Conservation (phyloP, 2,329 filamentous ascomycete genomes). For the Botrytis deweyae region DNA sequence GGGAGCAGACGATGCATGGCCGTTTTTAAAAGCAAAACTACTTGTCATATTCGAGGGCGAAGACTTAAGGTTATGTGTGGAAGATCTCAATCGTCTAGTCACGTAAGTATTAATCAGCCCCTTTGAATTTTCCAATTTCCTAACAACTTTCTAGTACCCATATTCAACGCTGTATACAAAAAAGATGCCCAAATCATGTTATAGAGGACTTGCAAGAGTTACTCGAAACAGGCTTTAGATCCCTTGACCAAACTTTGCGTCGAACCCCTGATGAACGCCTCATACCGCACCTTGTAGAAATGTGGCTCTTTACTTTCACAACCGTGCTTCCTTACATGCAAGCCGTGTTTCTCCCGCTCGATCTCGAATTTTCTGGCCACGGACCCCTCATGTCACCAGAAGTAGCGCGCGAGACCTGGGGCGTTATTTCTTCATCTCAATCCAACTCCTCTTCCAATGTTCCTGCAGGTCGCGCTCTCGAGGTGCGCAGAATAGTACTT, state of each 20-base stretch:
- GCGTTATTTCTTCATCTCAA: constrained; percentile 56
- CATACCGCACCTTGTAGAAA: constrained; percentile 86
- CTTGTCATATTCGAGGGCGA: constrained; percentile 80
- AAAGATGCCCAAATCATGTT: constrained; percentile 66
- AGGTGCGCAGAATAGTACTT: constrained; percentile 85
- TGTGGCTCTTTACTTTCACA: constrained; percentile 93
- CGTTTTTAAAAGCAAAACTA: constrained; percentile 72
- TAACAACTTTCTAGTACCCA: constrained; percentile 53
- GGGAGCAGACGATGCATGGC: constrained; percentile 78
- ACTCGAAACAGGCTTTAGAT: constrained; percentile 77
- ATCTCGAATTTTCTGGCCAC: constrained; percentile 86
- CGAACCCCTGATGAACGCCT: constrained; percentile 80
- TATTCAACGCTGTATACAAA: constrained; percentile 74
- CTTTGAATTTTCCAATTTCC: background rate
- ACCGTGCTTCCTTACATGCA: constrained; percentile 90
- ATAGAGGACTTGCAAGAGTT: constrained; percentile 76
- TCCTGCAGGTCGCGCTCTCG: constrained; percentile 57
- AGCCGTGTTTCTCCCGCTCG: constrained; percentile 88
- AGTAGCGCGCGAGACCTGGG: constrained; percentile 89
- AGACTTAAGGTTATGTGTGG: constrained; percentile 74
- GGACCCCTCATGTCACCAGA: constrained; percentile 75
- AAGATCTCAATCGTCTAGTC: constrained; percentile 82
- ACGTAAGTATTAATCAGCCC: constrained; percentile 41
- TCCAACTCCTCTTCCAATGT: constrained; percentile 41
- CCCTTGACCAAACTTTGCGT: constrained; percentile 78